Conservation (phyloP, 1,284 basidiomycete species). For the Thecaphora thlaspeos region DNA sequence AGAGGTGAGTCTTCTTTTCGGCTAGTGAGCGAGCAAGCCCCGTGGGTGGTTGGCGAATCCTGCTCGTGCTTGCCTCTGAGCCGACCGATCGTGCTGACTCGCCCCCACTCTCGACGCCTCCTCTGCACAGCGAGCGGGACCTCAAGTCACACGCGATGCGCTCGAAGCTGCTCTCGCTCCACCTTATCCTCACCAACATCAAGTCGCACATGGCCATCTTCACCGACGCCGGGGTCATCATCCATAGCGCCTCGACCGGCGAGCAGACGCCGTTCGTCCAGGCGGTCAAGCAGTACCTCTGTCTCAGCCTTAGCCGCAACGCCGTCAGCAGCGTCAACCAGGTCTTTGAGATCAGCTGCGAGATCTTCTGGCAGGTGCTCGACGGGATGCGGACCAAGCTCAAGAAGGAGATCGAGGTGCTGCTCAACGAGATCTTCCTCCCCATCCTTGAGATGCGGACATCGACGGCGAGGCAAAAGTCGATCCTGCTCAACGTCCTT, state of each 20-base stretch:
- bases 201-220: slow-evolving; percentile 53
- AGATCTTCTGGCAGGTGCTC: slow-evolving; percentile 96
- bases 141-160: slow-evolving; percentile 57
- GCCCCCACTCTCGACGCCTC: background rate
- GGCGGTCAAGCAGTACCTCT: slow-evolving; percentile 63
- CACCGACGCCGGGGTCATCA: slow-evolving; percentile 50
- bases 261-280: slow-evolving; percentile 57
- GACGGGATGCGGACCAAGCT: slow-evolving; percentile 91
- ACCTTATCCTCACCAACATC: slow-evolving; percentile 53
- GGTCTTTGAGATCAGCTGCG: slow-evolving; percentile 96
- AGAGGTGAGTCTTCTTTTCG: slow-evolving; percentile 20
- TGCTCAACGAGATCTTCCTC: slow-evolving; percentile 97
- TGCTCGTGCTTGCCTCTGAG: too few relatives aligned
- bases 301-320: slow-evolving; percentile 87
- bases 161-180: slow-evolving; percentile 54
- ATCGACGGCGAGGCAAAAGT: slow-evolving; percentile 76
- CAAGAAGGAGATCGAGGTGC: slow-evolving; percentile 99
- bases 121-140: slow-evolving; percentile 47
- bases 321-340: slow-evolving; percentile 92
- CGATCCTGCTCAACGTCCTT: slow-evolving; percentile 49
- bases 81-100: too few relatives aligned
- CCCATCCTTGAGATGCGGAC: slow-evolving; percentile 98
- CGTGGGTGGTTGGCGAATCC: too few relatives aligned
- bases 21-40: too few relatives aligned
- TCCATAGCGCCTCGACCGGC: slow-evolving; percentile 53